These are phyloP conservation scores for Saccharomyces hybrid DNA, from an alignment of 1,139 yeast genomes.

Conservation along the genomic window DNA sequence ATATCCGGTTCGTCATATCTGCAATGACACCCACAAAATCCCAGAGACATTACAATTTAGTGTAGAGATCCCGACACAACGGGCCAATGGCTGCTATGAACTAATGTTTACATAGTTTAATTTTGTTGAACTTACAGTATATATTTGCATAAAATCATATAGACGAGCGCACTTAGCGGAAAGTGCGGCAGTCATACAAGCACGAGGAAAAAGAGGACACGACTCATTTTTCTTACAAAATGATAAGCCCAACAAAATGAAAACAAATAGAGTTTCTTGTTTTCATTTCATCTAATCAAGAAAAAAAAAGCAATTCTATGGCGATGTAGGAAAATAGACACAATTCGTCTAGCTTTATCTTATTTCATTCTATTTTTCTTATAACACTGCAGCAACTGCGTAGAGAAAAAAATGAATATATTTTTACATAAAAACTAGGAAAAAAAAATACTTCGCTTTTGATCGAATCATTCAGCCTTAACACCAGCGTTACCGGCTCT, in stretches of 20 bases:
- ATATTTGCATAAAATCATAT: background rate
- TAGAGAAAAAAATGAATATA: background rate
- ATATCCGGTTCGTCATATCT: background rate
- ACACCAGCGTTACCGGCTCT: constrained; percentile 82
- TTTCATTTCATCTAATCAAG: background rate
- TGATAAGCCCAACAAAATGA: background rate
- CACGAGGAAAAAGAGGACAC: background rate
- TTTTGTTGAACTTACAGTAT: background rate
- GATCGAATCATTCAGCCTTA: constrained; percentile 61
- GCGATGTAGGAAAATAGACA: background rate
- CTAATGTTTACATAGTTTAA: background rate
- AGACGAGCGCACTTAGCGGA: background rate
- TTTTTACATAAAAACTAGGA: background rate
- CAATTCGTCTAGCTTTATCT: background rate
- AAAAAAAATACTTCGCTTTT: background rate
- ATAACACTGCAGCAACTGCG: background rate
- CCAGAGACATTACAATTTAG: background rate
- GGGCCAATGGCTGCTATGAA: background rate
- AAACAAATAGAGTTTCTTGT: background rate
- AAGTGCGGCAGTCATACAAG: background rate
- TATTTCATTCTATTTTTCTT: background rate
- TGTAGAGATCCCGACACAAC: background rate
- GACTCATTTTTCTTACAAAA: background rate
- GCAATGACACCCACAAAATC: background rate
- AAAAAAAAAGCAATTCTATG: background rate